These are phyloP conservation scores for Aegilops speltoides DNA, from an alignment of 176 grass and related monocot species.

Conservation along the genomic window DNA sequence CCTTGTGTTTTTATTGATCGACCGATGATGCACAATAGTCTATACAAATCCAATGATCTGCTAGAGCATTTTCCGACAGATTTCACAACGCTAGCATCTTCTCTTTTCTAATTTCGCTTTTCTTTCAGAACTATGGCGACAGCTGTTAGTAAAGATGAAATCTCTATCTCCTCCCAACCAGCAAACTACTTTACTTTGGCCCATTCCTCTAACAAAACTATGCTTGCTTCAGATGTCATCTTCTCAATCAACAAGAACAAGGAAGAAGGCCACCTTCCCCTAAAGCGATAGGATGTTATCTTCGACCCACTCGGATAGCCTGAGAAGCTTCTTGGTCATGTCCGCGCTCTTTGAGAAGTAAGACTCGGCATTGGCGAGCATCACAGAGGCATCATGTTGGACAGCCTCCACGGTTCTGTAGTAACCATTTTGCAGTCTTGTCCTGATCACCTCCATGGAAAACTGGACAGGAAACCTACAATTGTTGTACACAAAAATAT, in stretches of 20 bases:
- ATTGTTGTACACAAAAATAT: constrained; percentile 11
- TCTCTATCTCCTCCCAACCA: neutral
- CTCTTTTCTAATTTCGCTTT: constrained; percentile 13
- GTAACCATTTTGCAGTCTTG: constrained; percentile 75
- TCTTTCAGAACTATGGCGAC: neutral
- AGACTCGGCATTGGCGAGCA: constrained; percentile 60
- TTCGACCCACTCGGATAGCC: constrained; percentile 55
- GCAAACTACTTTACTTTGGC: constrained; percentile 24
- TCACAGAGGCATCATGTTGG: constrained; percentile 71
- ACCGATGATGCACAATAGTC: neutral
- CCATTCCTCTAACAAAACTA: constrained; percentile 38
- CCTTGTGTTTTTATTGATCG: neutral
- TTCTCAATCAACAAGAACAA: neutral
- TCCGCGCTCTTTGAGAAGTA: constrained; percentile 69
- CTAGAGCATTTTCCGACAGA: constrained; percentile 13
- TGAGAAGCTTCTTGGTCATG: constrained; percentile 59
- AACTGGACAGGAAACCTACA: constrained; percentile 82
- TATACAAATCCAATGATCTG: constrained; percentile 34
- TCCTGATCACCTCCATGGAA: constrained; percentile 85
- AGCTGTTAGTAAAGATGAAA: constrained; percentile 27
- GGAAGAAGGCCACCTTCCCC: neutral
- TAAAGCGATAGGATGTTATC: constrained; percentile 53
- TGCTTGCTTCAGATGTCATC: neutral
- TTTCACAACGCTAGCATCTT: constrained; percentile 2
- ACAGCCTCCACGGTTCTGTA: constrained; percentile 79